Evolutionary conservation across 768 basidiomycete species (phyloP), one percentile per base, ranked within the genome.

Genomic region (Tricholoma saponaceum): DNA sequence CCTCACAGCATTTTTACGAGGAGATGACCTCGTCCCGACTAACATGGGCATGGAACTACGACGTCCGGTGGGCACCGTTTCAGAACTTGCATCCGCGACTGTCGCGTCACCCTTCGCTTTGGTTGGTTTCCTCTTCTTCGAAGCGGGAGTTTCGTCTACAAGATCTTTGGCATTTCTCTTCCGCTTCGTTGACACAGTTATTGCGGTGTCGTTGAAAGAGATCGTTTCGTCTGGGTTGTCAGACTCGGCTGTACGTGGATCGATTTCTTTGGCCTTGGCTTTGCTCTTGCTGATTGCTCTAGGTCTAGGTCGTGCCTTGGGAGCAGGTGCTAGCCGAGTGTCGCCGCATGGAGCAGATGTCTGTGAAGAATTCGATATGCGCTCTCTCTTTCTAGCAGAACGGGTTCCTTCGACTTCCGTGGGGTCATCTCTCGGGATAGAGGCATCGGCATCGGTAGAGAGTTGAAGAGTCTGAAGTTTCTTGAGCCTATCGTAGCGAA

Each of bases 401-500:
- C 4, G 47, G 47, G 7, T 28, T 16, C 26, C 47, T 16, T 7
- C 47, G 5, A 7, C 26, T 28, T 28, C 47, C n/a, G n/a, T 59
- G 18, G 57, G n/a, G 28, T 18, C 47, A 9, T 18, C 47, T 47
- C 46, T 14, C 12, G 51, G 43, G 6, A 47, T 44, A 1, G 60
- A 66, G 26, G 61, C 30, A 7, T 53, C 58, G 28, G 58, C 52
- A 4, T 54, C 55, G 2, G 58, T 57, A 14, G 55, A 41, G 28
- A 46, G 20, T 53, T 56, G 56, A 1, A 54, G 60, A 4, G 54
- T 61, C 54, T 64, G 52, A 37, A 62, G 47, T 58, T 66, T 70
- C 55, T 70, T 69, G 46, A 79, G 58, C 51, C 70, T 74, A 20
- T 76, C 74, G 58, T 79, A 80, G 6, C 81, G 78, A 22, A 69